Evolutionary conservation across 2,329 filamentous ascomycete genomes (phyloP), one percentile per base, ranked within the genome.

Genomic region (Emmonsia crescens): DNA sequence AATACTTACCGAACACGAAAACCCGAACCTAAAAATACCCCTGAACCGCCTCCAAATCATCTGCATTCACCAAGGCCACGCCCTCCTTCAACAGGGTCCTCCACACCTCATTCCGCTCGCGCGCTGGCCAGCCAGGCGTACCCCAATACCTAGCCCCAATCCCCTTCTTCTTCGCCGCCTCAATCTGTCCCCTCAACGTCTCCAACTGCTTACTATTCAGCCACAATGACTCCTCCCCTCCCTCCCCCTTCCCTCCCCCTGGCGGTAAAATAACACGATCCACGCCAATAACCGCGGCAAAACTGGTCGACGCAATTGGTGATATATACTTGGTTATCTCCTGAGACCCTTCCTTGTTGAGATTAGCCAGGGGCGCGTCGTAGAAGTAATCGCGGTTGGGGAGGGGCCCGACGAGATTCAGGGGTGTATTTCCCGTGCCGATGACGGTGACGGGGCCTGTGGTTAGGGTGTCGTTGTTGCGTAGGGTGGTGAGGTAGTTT

Each of bases 141-240:
- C 84, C 82, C 85, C 84, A 88, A 68, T 87, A 88, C 61, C 85
- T 73, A 1, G 80, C 80, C 61, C 74, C 75, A 62, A 89, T 85
- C 0, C 84, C 85, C 68, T 78, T 83, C 16, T 71, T 74, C 65
- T 82, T 80, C 5, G 85, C 85, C 0, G 69, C 68, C 0, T 68
- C 69, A 21, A 88, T 76, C 71, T 87, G 85, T 10, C 65, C 68
- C 31, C 79, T 72, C 66, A 87, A 70, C 31, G 74, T 71, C n/a
- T 74, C 75, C 21, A 82, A 68, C 69, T 86, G 83, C 8, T 65
- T 60, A 9, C 69, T 68, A 24, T 63, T 66, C 29, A 76, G 62
- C 5, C 24, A 58, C 9, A n/a, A 72, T 61, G 66, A 64, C 16
- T 72, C 69, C 8, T 62, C 51, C 10, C 52, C 52, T 21, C 48